Evolutionary conservation across 1,284 basidiomycete species (phyloP).

Genomic region (Pascua sp.): DNA sequence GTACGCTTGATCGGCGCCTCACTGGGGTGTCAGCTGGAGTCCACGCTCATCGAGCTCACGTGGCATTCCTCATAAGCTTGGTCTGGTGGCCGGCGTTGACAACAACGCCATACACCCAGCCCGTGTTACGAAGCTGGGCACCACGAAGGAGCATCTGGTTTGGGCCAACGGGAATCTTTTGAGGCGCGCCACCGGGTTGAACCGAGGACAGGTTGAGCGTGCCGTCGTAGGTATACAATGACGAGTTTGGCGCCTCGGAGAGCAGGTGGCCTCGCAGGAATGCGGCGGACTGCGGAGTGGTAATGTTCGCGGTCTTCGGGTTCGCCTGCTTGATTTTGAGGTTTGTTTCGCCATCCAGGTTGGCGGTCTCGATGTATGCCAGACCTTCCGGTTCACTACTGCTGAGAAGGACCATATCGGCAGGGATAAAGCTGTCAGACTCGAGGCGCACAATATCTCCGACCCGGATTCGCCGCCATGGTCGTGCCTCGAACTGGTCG

Average conservation of each 20-base stretch:
- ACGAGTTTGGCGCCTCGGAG: constrained; percentile 96
- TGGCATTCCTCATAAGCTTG: constrained; percentile 90
- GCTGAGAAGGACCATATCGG: constrained; percentile 82
- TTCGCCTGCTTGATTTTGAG: constrained; percentile 98
- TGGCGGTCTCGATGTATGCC: constrained; percentile 96
- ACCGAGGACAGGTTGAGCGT: constrained; percentile 61
- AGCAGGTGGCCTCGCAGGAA: constrained; percentile 76
- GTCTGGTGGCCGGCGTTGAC: constrained; percentile 98
- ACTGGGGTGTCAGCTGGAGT: background rate
- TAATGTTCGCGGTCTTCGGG: constrained; percentile 72
- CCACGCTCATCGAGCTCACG: constrained; percentile 59
- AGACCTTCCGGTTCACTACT: constrained; percentile 95
- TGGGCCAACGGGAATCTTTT: constrained; percentile 84
- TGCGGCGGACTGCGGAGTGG: constrained; percentile 69
- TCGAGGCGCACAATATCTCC: constrained; percentile 91
- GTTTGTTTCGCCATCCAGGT: constrained; percentile 97
- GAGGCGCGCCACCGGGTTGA: constrained; percentile 48
- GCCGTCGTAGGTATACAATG: constrained; percentile 90
- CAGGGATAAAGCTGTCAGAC: constrained; percentile 91
- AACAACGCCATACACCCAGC: constrained; percentile 91
- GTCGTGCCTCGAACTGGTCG: constrained; percentile 66
- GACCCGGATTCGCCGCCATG: constrained; percentile 86
- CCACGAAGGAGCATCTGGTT: constrained; percentile 93
- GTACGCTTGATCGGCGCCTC: constrained; percentile 96
- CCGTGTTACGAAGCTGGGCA: constrained; percentile 92